Percentiles rank a stretch among this genome's conserved stretches.
Conservation (phyloP, 345 rosid genomes). For the Citrus unshiu region DNA sequence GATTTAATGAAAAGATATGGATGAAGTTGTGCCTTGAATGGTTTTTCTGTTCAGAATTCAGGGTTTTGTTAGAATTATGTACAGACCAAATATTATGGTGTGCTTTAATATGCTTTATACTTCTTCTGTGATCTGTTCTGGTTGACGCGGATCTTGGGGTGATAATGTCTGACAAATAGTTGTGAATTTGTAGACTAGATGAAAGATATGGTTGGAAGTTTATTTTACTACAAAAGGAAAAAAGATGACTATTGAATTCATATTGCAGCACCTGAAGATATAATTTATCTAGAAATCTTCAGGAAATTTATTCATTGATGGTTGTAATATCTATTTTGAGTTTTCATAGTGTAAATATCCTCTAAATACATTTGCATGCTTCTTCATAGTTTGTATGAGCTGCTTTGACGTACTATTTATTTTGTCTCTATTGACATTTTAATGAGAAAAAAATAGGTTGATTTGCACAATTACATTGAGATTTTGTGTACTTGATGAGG, state of each 20-base stretch:
- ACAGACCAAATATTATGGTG: background rate
- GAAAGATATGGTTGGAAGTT: background rate
- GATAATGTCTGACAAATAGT: background rate
- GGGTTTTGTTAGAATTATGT: background rate
- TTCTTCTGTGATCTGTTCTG: background rate
- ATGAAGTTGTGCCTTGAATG: background rate
- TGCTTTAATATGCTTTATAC: background rate
- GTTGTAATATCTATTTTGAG: background rate
- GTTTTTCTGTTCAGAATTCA: background rate
- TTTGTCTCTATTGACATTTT: background rate
- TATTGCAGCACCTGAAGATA: background rate
- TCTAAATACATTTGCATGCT: background rate
- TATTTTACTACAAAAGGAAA: background rate
- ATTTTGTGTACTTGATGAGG: background rate
- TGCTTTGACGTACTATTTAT: background rate
- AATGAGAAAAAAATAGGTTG: background rate
- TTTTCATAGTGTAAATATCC: background rate
- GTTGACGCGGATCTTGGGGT: background rate
- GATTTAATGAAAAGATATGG: background rate
- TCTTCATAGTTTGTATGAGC: conserved; percentile 1
- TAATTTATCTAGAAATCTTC: background rate
- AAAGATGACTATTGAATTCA: background rate
- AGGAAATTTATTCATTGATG: background rate
- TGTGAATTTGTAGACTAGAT: background rate
- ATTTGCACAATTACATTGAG: background rate